phyloP scores from a whole-genome alignment of 495 filamentous ascomycete genomes.

The Daldinia childiae region DNA sequence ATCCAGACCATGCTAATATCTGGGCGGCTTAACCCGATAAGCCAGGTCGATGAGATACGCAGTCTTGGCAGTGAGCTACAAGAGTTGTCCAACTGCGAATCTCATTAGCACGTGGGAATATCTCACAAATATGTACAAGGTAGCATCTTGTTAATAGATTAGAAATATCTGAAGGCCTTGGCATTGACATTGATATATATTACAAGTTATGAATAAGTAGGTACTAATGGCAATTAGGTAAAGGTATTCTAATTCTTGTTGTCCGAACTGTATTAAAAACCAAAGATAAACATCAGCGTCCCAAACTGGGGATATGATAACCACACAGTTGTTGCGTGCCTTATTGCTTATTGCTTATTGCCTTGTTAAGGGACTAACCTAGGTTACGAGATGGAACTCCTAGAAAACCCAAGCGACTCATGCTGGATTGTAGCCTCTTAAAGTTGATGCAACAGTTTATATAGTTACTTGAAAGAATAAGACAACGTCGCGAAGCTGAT shows the following conservation, averaged over 20 bases:
- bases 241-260: neutral
- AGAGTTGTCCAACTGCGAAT: conserved; percentile 17
- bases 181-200: too few species aligned
- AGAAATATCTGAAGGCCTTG: too few species aligned
- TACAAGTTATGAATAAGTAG: too few species aligned
- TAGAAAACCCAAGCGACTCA: neutral
- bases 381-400: too few species aligned
- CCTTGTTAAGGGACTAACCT: too few species aligned
- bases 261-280: neutral
- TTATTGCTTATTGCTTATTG: too few species aligned
- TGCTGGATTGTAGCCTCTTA: neutral
- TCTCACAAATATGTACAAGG: neutral
- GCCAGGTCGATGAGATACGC: conserved; percentile 21
- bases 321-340: too few species aligned
- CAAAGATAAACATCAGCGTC: too few species aligned
- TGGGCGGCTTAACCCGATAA: conserved; percentile 25
- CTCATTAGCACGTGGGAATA: conserved; percentile 34
- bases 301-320: too few species aligned
- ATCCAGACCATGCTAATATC: conserved; percentile 12
- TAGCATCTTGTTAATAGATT: neutral
- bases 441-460: neutral
- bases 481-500: neutral
- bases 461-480: neutral
- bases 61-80: conserved; percentile 17
- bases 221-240: too few species aligned